Base-by-base conservation (phyloP, 1,139 yeast species). In the Nadsonia commutata region DNA sequence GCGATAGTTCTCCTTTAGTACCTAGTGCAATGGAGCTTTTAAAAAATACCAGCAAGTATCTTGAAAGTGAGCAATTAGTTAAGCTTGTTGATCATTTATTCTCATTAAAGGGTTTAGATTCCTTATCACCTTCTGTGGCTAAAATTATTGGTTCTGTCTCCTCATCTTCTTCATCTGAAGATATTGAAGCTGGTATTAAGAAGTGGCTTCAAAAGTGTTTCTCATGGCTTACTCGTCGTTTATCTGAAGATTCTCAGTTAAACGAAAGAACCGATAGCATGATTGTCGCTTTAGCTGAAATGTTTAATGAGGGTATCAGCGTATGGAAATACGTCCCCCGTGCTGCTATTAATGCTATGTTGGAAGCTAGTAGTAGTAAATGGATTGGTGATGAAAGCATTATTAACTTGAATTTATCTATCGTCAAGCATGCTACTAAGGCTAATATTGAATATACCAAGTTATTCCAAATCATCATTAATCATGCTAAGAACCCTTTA, bases 401-500 rank as follows among this genome's bases (percentile, higher is more conserved):
- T 2, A 56, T 82, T 48, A 62, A 66, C 40, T 72, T 77, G 51
- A 62, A 66, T 3, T 59, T 64, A 33, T 53, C 71, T 7, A 37
- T 71, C 18, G 51, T 68, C 3, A 55, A 69, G 21, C 53, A 68
- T 1, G 67, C 68, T 1, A 51, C 59, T 13, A 60, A 62, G 22
- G 60, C 60, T 17, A 52, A 59, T 13, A 58, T 80, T 40, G 73
- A 75, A 36, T 66, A 58, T 50, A 68, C 67, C 20, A 80, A 70
- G 53, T 61, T 78, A 39, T 60, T 84, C n/a, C 94, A 83, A 53
- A 69, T 82, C 7, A 65, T 80, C 40, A 52, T 80, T 18, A 74
- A 73, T 53, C 78, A 77, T 51, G 71, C 68, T 2, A 43, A 39
- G 33, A 27, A 27, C n/a, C 33, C 33, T 27, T 16, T 27, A 11